Base-by-base conservation (phyloP, 768 basidiomycete species). In the Mycena sanguinolenta region DNA sequence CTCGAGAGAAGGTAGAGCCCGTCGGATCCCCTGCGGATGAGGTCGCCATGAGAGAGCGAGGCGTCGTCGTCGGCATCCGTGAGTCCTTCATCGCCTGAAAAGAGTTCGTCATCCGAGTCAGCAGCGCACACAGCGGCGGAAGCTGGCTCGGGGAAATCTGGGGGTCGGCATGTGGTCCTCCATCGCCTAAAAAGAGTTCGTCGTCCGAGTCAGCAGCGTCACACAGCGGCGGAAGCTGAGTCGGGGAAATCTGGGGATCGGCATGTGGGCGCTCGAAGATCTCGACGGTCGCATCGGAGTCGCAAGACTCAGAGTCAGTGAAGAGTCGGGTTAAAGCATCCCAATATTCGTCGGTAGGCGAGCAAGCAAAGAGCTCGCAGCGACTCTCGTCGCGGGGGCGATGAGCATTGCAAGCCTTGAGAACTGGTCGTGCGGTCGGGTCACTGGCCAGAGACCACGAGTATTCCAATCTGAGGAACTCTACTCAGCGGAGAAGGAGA, bases 211-310 rank as follows among this genome's bases (percentile, higher is more conserved):
- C 69, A 3, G 13, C 38, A 2, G 59, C 52, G 19, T 44, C 58
- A 50, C 69, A 70, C 16, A 70, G 52, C 46, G 63, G 28, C 4
- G 69, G 69, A 0, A 70, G 69, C 23, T 70, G 69, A 0, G 10
- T 27, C 1, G 63, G 50, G 19, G 69, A 60, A 19, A 65, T 17
- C 3, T 60, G n/a, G 3, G 69, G 69, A n/a, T 60, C 52, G 16
- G 63, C 63, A 13, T 27, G 25, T 16, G 69, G 69, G 27, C 69
- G 69, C 9, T 64, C 39, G 50, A 65, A 54, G 2, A 53, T 16
- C 1, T 32, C 55, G 55, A 49, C 30, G 27, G 46, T 63, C 34
- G 57, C 21, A 17, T 39, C 25, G 32, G 55, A 36, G 7, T 13
- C 50, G n/a, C 38, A 21, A 27, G 46, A 46, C 14, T 13, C 19